A percentile compares a stretch with the other conserved stretches of the same genome.
Evolutionary conservation across 2,329 filamentous ascomycete genomes (phyloP).

Genomic region (Sclerotinia subarctica): DNA sequence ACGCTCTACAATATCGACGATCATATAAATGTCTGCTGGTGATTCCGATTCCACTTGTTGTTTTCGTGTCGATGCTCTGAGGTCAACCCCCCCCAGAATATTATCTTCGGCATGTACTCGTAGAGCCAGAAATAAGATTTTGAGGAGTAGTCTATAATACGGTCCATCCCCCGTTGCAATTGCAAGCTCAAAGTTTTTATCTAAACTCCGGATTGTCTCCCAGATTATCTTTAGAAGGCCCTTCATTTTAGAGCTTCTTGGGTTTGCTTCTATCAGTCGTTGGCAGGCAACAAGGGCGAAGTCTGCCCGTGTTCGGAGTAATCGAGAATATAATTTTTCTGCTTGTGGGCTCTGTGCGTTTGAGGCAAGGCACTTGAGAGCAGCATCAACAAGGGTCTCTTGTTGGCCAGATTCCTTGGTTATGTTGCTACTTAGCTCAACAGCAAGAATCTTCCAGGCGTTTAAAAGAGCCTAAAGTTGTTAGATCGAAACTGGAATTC

Average conservation of each 20-base stretch:
- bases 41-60: slow-evolving; percentile 26
- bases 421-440: slow-evolving; percentile 69
- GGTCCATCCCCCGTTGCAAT: slow-evolving; percentile 54
- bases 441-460: slow-evolving; percentile 83
- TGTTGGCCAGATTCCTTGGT: slow-evolving; percentile 29
- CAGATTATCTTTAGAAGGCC: slow-evolving; percentile 56
- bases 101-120: slow-evolving; percentile 52
- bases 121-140: slow-evolving; percentile 79
- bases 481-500: slow-evolving; percentile 31
- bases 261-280: slow-evolving; percentile 61
- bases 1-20: slow-evolving; percentile 73
- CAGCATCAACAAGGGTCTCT: slow-evolving; percentile 55
- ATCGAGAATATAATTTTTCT: slow-evolving; percentile 75
- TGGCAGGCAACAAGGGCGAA: slow-evolving; percentile 81
- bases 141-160: slow-evolving; percentile 81
- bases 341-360: slow-evolving; percentile 72
- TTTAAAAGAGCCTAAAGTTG: slow-evolving; percentile 67
- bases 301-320: slow-evolving; percentile 73
- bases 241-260: slow-evolving; percentile 50
- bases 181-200: slow-evolving; percentile 56
- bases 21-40: slow-evolving; percentile 39
- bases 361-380: slow-evolving; percentile 71
- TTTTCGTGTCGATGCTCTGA: slow-evolving; percentile 26
- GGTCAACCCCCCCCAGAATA: slow-evolving; percentile 22
- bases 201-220: slow-evolving; percentile 55